phyloP scores from a whole-genome alignment of 2,329 filamentous ascomycete genomes.

The Colletotrichum liaoningense region DNA sequence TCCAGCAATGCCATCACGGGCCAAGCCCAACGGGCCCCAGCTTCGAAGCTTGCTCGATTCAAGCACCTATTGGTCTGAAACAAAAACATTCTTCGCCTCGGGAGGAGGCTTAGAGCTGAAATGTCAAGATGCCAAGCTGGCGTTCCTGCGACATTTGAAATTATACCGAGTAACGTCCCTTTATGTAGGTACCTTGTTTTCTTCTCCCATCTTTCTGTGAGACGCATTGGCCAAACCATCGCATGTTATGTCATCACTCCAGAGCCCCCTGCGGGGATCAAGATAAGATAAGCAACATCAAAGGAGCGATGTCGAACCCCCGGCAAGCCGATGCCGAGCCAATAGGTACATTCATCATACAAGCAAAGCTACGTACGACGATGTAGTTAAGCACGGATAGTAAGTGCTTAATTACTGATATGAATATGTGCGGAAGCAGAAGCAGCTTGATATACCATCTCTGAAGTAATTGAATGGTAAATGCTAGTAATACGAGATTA shows the following conservation, averaged over 20 bases:
- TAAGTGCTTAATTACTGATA: too few relatives aligned
- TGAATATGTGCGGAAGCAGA: too few relatives aligned
- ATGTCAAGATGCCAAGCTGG: background rate
- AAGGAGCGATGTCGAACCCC: too few relatives aligned
- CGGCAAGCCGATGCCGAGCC: too few relatives aligned
- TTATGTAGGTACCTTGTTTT: background rate
- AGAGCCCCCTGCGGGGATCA: background rate
- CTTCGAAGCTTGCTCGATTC: background rate
- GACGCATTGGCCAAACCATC: background rate
- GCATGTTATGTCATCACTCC: too few relatives aligned
- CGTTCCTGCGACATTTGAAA: background rate
- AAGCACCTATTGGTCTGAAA: background rate
- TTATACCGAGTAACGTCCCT: background rate
- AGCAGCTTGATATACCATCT: too few relatives aligned
- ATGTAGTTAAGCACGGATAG: too few relatives aligned
- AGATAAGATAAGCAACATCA: background rate
- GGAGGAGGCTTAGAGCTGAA: background rate
- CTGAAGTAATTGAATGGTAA: too few relatives aligned
- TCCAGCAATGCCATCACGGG: slow-evolving; percentile 1
- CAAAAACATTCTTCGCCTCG: background rate
- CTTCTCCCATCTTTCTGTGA: background rate
- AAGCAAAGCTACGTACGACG: too few relatives aligned
- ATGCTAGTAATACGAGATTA: too few relatives aligned
- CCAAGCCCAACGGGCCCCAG: background rate
- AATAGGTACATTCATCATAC: too few relatives aligned